phyloP scores from a whole-genome alignment of 305 asterid species.

The Fraxinus ornus region DNA sequence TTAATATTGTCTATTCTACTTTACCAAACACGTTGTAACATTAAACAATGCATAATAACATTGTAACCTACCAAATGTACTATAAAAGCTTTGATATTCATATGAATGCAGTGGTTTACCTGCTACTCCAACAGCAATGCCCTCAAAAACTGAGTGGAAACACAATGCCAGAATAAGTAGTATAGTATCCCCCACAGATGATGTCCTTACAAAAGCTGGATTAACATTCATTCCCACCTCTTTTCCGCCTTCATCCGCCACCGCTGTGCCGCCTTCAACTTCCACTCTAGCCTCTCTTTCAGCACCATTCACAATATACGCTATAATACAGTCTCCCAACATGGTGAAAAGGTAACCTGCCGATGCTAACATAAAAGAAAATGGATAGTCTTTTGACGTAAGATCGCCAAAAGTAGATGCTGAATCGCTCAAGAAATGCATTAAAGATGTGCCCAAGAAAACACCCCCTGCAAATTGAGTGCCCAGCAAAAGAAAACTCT shows the following conservation, averaged over 20 bases:
- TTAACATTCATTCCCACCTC: constrained; percentile 14
- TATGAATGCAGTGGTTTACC: constrained; percentile 32
- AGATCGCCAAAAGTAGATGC: constrained; percentile 42
- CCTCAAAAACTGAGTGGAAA: constrained; percentile 90
- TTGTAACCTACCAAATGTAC: background rate
- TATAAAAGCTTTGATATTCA: background rate
- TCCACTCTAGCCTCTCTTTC: constrained; percentile 32
- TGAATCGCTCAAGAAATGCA: constrained; percentile 86
- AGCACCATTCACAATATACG: constrained; percentile 28
- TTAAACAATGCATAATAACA: background rate
- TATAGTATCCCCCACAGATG: constrained; percentile 56
- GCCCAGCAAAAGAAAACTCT: constrained; percentile 68
- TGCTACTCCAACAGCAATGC: constrained; percentile 90
- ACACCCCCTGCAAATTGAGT: constrained; percentile 94
- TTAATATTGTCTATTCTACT: background rate
- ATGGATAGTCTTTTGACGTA: constrained; percentile 59
- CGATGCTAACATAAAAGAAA: constrained; percentile 78
- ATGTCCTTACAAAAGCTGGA: constrained; percentile 47
- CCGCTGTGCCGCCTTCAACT: constrained; percentile 34
- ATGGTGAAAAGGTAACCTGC: constrained; percentile 73
- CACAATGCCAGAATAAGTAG: constrained; percentile 80
- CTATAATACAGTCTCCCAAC: constrained; percentile 62
- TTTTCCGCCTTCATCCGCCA: constrained; percentile 8
- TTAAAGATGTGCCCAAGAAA: constrained; percentile 70
- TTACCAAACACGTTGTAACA: background rate